Base-by-base conservation (phyloP, 495 filamentous ascomycete species). In the Cairneyella variabilis region DNA sequence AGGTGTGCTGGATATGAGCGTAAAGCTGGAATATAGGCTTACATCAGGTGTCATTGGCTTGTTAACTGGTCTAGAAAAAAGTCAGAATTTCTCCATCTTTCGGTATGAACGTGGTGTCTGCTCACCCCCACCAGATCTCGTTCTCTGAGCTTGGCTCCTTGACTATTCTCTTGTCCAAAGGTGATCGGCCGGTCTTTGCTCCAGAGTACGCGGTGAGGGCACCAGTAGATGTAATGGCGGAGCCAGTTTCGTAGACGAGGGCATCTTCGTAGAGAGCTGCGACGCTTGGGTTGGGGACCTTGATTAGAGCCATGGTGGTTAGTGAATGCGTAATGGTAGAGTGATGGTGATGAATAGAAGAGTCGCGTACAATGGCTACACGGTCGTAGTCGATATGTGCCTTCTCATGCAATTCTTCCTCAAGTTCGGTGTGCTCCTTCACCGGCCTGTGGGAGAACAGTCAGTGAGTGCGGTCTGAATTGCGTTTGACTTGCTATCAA, bases 321-420 rank as follows among this genome's bases (percentile, higher is more conserved):
- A 43, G 27, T 20, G 36, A 47, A 38, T 10, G 32, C 54, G 39
- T 18, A 52, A 45, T 36, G 21, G 22, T n/a, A 49, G 22, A 12
- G 69, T 91, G 80, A 65, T 90, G 84, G 72, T 93, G 23, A 41
- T 14, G 48, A 27, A 18, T 50, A 2, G 58, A 25, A 40, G 26
- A 18, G 46, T n/a, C n/a, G n/a, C 85, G 66, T 77, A 96, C 91
- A 77, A 98, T 98, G 53, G 95, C 88, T 62, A 98, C 93, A 62
- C 95, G 87, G 73, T 97, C 89, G 68, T 97, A 98, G 83, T 98
- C 93, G 73, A 98, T 97, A 79, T 97, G 91, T 61, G 93, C 95
- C 69, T 89, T 91, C 73, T 97, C 90, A 70, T 97, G 92, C 37
- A 98, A 85, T 70, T 96, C 90, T 76, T 97, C 91, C 74, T 97